phyloP scores from a whole-genome alignment of 2,329 filamentous ascomycete genomes.

The Fusarium sulawesiense region DNA sequence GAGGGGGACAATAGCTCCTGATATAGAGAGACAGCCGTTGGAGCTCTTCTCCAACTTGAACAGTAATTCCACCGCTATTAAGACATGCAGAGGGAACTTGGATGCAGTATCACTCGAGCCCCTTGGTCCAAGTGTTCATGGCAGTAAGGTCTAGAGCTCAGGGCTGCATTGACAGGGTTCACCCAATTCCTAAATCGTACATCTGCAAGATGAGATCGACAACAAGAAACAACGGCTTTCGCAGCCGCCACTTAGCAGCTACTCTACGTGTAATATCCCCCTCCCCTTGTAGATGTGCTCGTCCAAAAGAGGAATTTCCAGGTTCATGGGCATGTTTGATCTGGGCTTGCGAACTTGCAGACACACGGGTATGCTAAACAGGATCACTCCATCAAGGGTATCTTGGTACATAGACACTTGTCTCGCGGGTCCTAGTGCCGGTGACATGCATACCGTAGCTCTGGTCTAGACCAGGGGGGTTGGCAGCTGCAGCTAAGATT shows the following conservation, averaged over 20 bases:
- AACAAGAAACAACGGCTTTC: background rate
- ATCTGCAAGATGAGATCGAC: constrained; percentile 4
- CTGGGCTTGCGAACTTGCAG: constrained; percentile 17
- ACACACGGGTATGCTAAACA: constrained; percentile 4
- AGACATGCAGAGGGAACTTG: background rate
- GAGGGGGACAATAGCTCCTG: constrained; percentile 6
- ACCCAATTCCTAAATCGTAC: background rate
- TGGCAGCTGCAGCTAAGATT: background rate
- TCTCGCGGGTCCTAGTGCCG: background rate
- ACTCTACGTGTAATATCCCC: background rate
- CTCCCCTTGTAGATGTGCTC: background rate
- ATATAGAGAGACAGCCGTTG: constrained; percentile 17
- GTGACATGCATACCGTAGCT: background rate
- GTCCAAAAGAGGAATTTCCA: background rate
- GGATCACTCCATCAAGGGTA: background rate
- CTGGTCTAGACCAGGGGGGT: background rate
- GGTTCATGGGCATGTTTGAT: background rate
- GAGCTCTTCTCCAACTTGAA: background rate
- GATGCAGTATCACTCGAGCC: constrained; percentile 4
- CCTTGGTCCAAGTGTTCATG: constrained; percentile 2
- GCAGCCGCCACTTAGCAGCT: constrained; percentile 3
- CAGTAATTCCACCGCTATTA: background rate
- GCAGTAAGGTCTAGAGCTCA: constrained; percentile 13
- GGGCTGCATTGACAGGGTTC: background rate
- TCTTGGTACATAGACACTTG: background rate